Evolutionary conservation across 257 asterid genomes (phyloP), one percentile per base, ranked within the genome.

Genomic region (Solanum corneliomulleri): DNA sequence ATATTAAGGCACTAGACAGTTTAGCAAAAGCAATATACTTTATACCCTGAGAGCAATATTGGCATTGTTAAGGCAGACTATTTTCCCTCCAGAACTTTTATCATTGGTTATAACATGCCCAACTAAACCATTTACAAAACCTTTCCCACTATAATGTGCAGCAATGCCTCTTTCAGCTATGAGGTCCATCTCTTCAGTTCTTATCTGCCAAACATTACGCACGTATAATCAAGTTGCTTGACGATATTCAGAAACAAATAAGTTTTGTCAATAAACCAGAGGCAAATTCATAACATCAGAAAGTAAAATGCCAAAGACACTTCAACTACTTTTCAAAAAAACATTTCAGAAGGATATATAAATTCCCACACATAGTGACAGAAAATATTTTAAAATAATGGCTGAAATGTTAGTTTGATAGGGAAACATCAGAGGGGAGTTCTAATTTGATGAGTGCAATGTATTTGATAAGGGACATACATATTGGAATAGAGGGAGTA

Each of bases 81-180:
- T 85, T 88, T 92, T 96, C 89, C 93, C 95, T 83, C 91, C 87
- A 68, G 98, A 88, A 89, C 87, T 92, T 88, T 91, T 90, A 84
- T 91, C 93, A 74, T 76, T 88, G 64, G 94, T 91, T 89, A 93
- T 88, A 42, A 90, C 93, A 85, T 92, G 98, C 87, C 96, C 99
- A 91, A 93, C 94, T 89, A 96, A 89, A 88, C 97, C 98, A 90
- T 93, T 96, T 87, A 96, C 97, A 35, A 94, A 89, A 88, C 84
- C 89, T 89, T 96, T 95, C 89, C 99, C 99, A 90, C 98, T 96
- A 52, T 96, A 96, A 88, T 96, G 99, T 14, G 98, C 93, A 88
- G 97, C 99, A 91, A 96, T 96, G 90, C 99, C 99, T 90, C 99
- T 93, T 90, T 95, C 94, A 47, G 98, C 98, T 87, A 96, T 96